Evolutionary conservation across 768 basidiomycete species (phyloP).

Genomic region (Inosperma sp.): DNA sequence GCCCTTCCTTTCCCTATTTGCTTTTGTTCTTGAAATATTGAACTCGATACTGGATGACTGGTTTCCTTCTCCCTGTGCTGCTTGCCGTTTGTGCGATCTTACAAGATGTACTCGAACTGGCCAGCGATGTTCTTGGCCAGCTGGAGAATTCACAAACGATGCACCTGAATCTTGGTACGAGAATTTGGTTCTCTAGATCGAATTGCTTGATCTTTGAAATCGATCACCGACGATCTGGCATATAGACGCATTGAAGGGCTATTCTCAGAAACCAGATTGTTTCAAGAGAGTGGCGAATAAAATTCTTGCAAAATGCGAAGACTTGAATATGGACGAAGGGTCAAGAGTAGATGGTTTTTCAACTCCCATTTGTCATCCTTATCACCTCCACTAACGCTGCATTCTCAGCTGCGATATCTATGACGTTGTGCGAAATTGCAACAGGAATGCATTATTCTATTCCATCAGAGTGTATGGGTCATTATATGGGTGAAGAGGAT

Average conservation of each 20-base stretch:
- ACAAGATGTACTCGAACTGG: background rate
- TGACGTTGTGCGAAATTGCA: conserved; percentile 77
- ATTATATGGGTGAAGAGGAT: conserved; percentile 20
- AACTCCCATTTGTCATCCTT: background rate
- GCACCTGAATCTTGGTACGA: conserved; percentile 4
- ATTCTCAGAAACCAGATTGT: conserved; percentile 54
- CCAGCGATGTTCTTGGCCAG: background rate
- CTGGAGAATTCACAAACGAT: background rate
- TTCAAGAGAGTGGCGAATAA: conserved; percentile 49
- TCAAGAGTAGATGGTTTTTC: conserved; percentile 54
- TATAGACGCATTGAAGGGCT: conserved; percentile 39
- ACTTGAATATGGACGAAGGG: conserved; percentile 56
- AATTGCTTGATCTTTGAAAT: conserved; percentile 12
- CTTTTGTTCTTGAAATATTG: background rate
- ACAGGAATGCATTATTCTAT: conserved; percentile 64
- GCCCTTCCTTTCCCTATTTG: background rate
- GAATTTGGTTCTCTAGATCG: background rate
- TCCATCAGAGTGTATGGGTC: conserved; percentile 59
- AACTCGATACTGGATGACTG: background rate
- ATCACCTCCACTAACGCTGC: background rate
- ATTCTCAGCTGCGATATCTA: conserved; percentile 60
- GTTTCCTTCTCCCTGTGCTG: background rate
- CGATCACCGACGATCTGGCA: conserved; percentile 8
- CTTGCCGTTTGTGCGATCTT: background rate
- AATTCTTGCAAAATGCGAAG: conserved; percentile 49